Evolutionary conservation across 495 filamentous ascomycete species (phyloP), one percentile per base, ranked within the genome.

Genomic region (Tuber indicum): DNA sequence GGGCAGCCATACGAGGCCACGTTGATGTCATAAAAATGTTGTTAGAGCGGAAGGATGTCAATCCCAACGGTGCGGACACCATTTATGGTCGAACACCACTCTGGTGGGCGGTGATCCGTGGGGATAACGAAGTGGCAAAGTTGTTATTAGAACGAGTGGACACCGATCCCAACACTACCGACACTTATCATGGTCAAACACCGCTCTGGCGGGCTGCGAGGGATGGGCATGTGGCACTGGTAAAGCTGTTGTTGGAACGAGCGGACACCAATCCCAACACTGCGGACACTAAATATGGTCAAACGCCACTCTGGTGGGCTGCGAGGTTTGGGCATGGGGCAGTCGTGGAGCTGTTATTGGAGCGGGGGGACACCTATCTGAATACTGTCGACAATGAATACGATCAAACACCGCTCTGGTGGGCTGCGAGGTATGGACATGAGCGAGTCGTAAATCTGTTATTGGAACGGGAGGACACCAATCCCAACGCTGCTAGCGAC

Each of bases 351-450:
- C 46, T 83, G 23, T 70, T 86, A 6, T 72, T 85, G 32, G 72
- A 71, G 14, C 79, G 73, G 12, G 45, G 58, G 2, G 80, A 75
- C 44, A 72, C 76, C 12, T n/a, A 78, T 21, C 71, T 52, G 10
- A 72, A 82, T 23, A 71, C 70, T 39, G 78, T 45, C 39, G 79
- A 86, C n/a, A 74, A 21, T 2, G 47, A 21, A 41, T 26, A 78
- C 66, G 76, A 79, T 23, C 81, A 81, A 43, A 86, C 83, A 9
- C 83, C 86, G 26, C 81, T 88, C 46, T 84, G 79, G 19, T 84
- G 75, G 77, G 86, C 86, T 26, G 84, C 85, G 41, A 78, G 73
- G 73, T 75, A 75, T 36, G 86, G 85, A 8, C 81, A 87, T 75
- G 78, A 84, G 47, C 83, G 71, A 19, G 75, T 88, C 75, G 87